phyloP scores from a whole-genome alignment of 345 rosid genomes.

The Populus ilicifolia region DNA sequence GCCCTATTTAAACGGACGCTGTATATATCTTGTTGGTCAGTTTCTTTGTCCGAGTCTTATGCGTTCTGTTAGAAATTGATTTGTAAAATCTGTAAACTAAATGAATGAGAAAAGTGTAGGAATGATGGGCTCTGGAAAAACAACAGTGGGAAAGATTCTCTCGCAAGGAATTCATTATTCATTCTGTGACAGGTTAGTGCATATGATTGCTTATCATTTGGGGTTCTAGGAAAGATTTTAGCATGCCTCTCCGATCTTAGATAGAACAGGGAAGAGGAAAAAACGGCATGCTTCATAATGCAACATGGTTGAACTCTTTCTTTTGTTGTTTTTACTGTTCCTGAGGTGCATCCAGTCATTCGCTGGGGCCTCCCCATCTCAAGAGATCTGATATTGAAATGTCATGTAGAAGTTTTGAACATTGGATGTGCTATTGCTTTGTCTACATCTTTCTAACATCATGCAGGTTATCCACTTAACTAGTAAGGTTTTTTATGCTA shows the following conservation, averaged over 20 bases:
- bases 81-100: not conserved
- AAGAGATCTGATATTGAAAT: not conserved
- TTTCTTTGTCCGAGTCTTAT: conserved; percentile 23
- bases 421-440: not conserved
- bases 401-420: not conserved
- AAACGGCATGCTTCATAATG: not conserved
- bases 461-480: conserved; percentile 8
- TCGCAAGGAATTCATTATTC: conserved; percentile 65
- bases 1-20: conserved; percentile 68
- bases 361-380: not conserved
- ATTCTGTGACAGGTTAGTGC: conserved; percentile 75
- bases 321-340: not conserved
- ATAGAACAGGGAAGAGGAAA: not conserved
- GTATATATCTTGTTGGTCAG: conserved; percentile 94
- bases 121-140: conserved; percentile 98
- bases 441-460: not conserved
- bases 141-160: conserved; percentile 82
- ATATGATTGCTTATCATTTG: not conserved
- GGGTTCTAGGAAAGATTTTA: not conserved
- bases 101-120: conserved; percentile 41
- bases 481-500: not conserved
- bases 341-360: not conserved
- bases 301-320: not conserved
- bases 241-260: not conserved
- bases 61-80: conserved; percentile 7